phyloP scores from a whole-genome alignment of 2,329 filamentous ascomycete genomes.

The Stachybotrys elegans region DNA sequence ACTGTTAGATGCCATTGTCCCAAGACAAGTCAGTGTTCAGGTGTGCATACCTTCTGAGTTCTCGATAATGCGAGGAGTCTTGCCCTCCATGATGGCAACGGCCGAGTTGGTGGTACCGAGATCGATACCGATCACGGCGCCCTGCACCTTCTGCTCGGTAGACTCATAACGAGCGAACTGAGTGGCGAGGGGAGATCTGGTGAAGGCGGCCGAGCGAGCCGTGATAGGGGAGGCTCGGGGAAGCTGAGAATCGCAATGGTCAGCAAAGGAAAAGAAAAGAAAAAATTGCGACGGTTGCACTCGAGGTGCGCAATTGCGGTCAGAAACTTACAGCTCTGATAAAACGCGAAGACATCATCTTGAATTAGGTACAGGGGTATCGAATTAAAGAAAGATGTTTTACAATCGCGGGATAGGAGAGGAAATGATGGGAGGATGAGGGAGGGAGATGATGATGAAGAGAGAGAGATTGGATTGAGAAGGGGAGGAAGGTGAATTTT shows the following conservation, averaged over 20 bases:
- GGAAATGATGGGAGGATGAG: no score
- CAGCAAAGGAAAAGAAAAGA: constrained; percentile 7
- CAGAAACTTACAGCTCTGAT: constrained; percentile 65
- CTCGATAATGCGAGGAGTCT: constrained; percentile 91
- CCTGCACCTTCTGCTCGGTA: constrained; percentile 74
- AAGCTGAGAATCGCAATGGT: constrained; percentile 47
- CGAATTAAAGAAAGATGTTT: constrained; percentile 28
- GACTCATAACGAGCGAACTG: constrained; percentile 76
- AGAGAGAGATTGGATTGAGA: constrained; percentile 20
- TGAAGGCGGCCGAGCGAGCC: constrained; percentile 60
- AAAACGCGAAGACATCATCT: constrained; percentile 68
- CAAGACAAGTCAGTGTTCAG: constrained; percentile 5
- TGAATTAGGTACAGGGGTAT: constrained; percentile 36
- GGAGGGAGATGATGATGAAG: constrained; percentile 24
- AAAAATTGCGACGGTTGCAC: neutral
- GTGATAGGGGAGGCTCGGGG: constrained; percentile 69
- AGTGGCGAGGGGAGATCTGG: constrained; percentile 66
- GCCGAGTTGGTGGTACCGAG: constrained; percentile 97
- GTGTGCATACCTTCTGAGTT: constrained; percentile 77
- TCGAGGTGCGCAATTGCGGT: constrained; percentile 3
- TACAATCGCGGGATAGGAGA: no score
- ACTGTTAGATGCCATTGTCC: neutral
- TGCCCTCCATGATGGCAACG: constrained; percentile 96
- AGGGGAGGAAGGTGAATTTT: constrained; percentile 7
- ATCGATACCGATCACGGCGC: constrained; percentile 96